Evolutionary conservation across 2,329 filamentous ascomycete genomes (phyloP), one percentile per base, ranked within the genome.

Genomic region (Paracamarosporium sp.): DNA sequence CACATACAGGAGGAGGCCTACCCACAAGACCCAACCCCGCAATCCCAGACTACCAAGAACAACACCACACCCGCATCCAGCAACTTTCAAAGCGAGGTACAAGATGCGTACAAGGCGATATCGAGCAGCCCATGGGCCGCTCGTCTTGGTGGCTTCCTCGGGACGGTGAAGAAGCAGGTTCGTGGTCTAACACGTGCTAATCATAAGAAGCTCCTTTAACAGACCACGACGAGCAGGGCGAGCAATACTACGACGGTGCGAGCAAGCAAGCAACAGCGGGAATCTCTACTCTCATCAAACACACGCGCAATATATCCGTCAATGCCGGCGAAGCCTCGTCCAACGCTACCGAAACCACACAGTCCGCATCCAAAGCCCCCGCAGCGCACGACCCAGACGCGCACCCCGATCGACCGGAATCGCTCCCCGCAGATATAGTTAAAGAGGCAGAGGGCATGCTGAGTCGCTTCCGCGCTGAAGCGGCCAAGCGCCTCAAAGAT

Each of bases 51-150:
- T 33, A 80, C 83, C 62, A 79, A 81, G 60, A 79, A 80, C 41
- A 76, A 67, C 64, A 65, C 65, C 65, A 56, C 64, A 59, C 58
- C 70, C 70, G 59, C 79, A 51, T 53, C 65, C 65, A 75, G 75
- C 67, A 81, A 89, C 51, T 85, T 99, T 66, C 96, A 96, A 73
- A 85, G 87, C 66, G 95, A 99, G 72, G 85, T 99, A 62, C 92
- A 97, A 78, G 92, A 97, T 78, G 95, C 94, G 6, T 97, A 98
- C 83, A 93, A 92, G 72, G 93, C 93, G 24, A 91, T 99, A 72
- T 94, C 92, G 3, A 87, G 88, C 64, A 97, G 92, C 69, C 91
- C 92, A 11, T 99, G 95, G 95, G 95, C 94, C 43, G 88, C 90
- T 22, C 88, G 86, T 67, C 87, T 99, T 30, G 94, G 95, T 33